Conservation (phyloP, 495 filamentous ascomycete genomes). For the Lasiosphaeria hispida region DNA sequence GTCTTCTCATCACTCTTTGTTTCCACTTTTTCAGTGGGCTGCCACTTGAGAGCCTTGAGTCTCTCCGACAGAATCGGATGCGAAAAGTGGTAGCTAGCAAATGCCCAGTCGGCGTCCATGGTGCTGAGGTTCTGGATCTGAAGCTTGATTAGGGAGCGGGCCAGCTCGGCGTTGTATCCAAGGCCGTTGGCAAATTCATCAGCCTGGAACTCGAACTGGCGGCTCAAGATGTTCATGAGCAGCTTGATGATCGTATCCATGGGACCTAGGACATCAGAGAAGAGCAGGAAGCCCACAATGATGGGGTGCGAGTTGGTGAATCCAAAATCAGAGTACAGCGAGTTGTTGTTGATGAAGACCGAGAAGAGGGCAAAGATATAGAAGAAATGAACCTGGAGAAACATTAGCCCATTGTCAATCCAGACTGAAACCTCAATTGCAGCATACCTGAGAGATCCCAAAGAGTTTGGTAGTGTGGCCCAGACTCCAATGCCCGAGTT, state of each 20-base stretch:
- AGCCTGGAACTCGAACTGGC: conserved; percentile 92
- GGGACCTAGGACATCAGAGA: conserved; percentile 88
- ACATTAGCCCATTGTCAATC: conserved; percentile 26
- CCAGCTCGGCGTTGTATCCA: conserved; percentile 83
- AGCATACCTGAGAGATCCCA: conserved; percentile 75
- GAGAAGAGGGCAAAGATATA: conserved; percentile 96
- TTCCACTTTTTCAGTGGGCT: conserved; percentile 44
- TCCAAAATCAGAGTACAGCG: conserved; percentile 85
- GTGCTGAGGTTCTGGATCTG: conserved; percentile 97
- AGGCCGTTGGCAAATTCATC: conserved; percentile 83
- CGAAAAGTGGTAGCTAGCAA: conserved; percentile 96
- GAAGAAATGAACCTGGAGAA: conserved; percentile 68
- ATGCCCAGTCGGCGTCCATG: conserved; percentile 98
- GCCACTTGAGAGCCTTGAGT: conserved; percentile 84
- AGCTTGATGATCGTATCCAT: conserved; percentile 92
- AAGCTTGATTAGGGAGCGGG: conserved; percentile 86
- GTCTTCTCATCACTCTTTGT: conserved; percentile 34
- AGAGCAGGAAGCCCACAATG: conserved; percentile 93
- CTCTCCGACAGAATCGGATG: conserved; percentile 95
- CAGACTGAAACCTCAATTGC: neutral
- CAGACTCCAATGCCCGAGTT: conserved; percentile 94
- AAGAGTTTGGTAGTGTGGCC: conserved; percentile 93
- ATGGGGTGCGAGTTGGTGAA: conserved; percentile 84
- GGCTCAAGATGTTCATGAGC: conserved; percentile 91
- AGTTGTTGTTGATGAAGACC: conserved; percentile 92